Evolutionary conservation across 2,329 filamentous ascomycete species (phyloP), one percentile per base, ranked within the genome.

Genomic region (Sphaerulina vaccinii): DNA sequence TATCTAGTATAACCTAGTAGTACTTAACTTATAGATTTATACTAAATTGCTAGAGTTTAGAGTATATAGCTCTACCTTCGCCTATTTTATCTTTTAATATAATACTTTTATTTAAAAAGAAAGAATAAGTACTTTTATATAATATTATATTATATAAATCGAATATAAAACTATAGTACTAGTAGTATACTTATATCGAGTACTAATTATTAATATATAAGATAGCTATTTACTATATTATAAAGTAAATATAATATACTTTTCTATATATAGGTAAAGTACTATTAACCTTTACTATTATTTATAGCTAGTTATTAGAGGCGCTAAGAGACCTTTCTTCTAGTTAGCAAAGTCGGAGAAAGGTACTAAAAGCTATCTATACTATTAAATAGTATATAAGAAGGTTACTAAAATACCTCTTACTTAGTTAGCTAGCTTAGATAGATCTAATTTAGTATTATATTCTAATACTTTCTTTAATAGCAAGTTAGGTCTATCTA

Each of bases 1-100:
- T 15, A 38, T 38, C 35, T 18, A n/a, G 16, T 38, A 38, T 38
- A 38, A 38, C 35, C 35, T 38, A 38, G 35, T 18, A 38, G 35
- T 38, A 18, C 35, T 38, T 38, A 15, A 38, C 35, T 38, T 15
- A 15, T 38, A 15, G 8, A 15, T 15, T 38, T 38, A 15, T n/a
- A 15, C 35, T 15, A 38, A 38, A 38, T n/a, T 38, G 35, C 35
- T 15, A 38, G 35, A 15, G 35, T 38, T 38, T 15, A 38, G 35
- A 38, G 35, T 15, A 15, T 38, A 15, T 15, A 38, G 35, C 35
- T 38, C 35, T 15, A 38, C 35, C 35, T 38, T 38, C 8, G 35
- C 35, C 35, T 38, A 15, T 16, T 38, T 38, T 15, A 15, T 38
- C 35, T 16, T 15, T 38, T 38, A 15, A 7, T 15, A 38, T 38